A percentile compares a stretch with the other conserved stretches of the same genome.
These are phyloP conservation scores for Schwanniomyces polymorphus DNA, from an alignment of 805 yeast species.

Conservation along the genomic window DNA sequence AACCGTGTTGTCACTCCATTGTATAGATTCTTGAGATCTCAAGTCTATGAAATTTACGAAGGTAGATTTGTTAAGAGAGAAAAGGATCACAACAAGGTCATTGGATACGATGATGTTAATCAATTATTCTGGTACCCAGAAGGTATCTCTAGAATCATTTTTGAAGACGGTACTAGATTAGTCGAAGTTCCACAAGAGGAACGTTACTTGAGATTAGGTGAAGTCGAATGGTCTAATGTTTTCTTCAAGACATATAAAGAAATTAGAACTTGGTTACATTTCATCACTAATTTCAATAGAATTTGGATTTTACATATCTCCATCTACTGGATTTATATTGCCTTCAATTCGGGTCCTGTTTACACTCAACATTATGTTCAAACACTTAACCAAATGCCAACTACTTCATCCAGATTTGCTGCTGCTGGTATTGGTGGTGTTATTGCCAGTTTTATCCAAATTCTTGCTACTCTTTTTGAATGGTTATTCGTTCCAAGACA, in stretches of 20 bases:
- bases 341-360: slow-evolving; percentile 88
- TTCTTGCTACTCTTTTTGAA: slow-evolving; percentile 85
- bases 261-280: slow-evolving; percentile 95
- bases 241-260: slow-evolving; percentile 96
- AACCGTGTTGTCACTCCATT: slow-evolving; percentile 92
- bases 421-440: slow-evolving; percentile 91
- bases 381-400: slow-evolving; percentile 80
- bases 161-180: slow-evolving; percentile 90
- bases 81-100: slow-evolving; percentile 74
- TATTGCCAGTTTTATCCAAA: slow-evolving; percentile 77
- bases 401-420: slow-evolving; percentile 90
- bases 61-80: slow-evolving; percentile 85
- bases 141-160: slow-evolving; percentile 89
- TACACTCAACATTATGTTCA: slow-evolving; percentile 88
- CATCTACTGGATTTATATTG: slow-evolving; percentile 91
- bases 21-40: slow-evolving; percentile 75
- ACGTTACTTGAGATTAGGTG: slow-evolving; percentile 87
- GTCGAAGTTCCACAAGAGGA: slow-evolving; percentile 88
- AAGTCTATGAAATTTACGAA: slow-evolving; percentile 77
- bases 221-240: slow-evolving; percentile 86
- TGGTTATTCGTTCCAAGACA: slow-evolving; percentile 96
- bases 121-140: slow-evolving; percentile 99
- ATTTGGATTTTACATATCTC: slow-evolving; percentile 94
- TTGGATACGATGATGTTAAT: slow-evolving; percentile 97
- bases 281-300: slow-evolving; percentile 94